Conservation (phyloP, 2,329 filamentous ascomycete genomes). For the Colletotrichum sp. region DNA sequence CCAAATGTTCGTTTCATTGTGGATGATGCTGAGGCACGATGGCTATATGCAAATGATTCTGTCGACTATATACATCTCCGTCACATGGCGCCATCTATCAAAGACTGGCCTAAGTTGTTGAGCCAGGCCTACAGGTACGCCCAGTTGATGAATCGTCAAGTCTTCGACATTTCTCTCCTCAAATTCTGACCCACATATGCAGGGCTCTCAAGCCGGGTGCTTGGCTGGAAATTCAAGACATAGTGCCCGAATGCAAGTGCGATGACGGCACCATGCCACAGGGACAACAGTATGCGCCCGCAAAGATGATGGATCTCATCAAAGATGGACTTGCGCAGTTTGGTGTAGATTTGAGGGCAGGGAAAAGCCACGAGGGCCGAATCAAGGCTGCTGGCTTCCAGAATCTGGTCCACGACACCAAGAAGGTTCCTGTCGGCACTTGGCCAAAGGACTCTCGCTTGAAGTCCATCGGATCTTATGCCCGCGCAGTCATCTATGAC, state of each 20-base stretch:
- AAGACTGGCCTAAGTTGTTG: constrained; percentile 30
- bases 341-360: constrained; percentile 32
- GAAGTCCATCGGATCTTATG: constrained; percentile 40
- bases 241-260: constrained; percentile 30
- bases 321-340: constrained; percentile 32
- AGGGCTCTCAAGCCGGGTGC: constrained; percentile 20
- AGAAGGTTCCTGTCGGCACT: constrained; percentile 32
- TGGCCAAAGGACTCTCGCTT: constrained; percentile 46
- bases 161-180: neutral
- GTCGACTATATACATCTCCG: constrained; percentile 28
- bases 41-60: constrained; percentile 21
- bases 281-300: constrained; percentile 24
- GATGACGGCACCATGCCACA: constrained; percentile 43
- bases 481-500: constrained; percentile 25
- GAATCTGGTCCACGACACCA: constrained; percentile 28
- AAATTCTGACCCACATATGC: neutral
- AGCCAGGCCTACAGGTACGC: constrained; percentile 11
- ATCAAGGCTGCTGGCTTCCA: constrained; percentile 27
- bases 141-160: neutral
- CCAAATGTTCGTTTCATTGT: constrained; percentile 78
- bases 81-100: constrained; percentile 31
- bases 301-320: constrained; percentile 33
- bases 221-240: constrained; percentile 9
- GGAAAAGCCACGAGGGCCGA: constrained; percentile 32
- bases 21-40: constrained; percentile 59